These are phyloP conservation scores for Verticillium tricorpus DNA, from an alignment of 2,329 filamentous ascomycete genomes.

Conservation along the genomic window DNA sequence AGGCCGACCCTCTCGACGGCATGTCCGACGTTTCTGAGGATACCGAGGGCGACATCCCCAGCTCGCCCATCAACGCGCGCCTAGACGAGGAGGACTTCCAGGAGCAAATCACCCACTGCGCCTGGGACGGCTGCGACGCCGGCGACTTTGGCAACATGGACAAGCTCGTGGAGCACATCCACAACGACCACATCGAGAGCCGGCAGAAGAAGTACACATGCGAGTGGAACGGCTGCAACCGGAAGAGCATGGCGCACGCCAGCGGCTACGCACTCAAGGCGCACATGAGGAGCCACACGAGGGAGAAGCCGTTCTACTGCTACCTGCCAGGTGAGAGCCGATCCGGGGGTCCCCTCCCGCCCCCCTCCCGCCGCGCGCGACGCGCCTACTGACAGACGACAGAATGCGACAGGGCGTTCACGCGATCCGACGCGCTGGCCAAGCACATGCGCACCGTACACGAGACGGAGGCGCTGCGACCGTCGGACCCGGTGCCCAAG, in stretches of 20 bases:
- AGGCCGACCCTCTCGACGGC: slow-evolving; percentile 50
- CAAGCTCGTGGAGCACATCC: slow-evolving; percentile 74
- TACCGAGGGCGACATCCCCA: slow-evolving; percentile 79
- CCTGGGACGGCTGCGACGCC: slow-evolving; percentile 70
- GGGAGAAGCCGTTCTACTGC: slow-evolving; percentile 98
- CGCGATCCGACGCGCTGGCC: slow-evolving; percentile 87
- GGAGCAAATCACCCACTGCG: slow-evolving; percentile 73
- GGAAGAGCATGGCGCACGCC: slow-evolving; percentile 88
- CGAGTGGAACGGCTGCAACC: slow-evolving; percentile 86
- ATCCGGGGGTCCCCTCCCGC: neutral
- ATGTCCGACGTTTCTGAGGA: slow-evolving; percentile 81
- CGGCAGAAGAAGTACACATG: slow-evolving; percentile 97
- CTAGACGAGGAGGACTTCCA: slow-evolving; percentile 70
- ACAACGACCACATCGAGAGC: slow-evolving; percentile 89
- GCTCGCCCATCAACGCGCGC: slow-evolving; percentile 62
- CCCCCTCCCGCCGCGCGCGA: neutral
- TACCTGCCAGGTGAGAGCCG: slow-evolving; percentile 73
- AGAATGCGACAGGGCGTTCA: slow-evolving; percentile 98
- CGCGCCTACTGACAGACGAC: slow-evolving; percentile 14
- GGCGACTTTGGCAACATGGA: slow-evolving; percentile 79
- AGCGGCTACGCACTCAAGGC: slow-evolving; percentile 94
- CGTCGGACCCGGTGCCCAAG: slow-evolving; percentile 69
- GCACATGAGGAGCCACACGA: slow-evolving; percentile 95
- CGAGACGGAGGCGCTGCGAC: slow-evolving; percentile 89
- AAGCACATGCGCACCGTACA: slow-evolving; percentile 99